Base-by-base conservation (phyloP, 2,329 filamentous ascomycete genomes). In the Talaromyces sp. region DNA sequence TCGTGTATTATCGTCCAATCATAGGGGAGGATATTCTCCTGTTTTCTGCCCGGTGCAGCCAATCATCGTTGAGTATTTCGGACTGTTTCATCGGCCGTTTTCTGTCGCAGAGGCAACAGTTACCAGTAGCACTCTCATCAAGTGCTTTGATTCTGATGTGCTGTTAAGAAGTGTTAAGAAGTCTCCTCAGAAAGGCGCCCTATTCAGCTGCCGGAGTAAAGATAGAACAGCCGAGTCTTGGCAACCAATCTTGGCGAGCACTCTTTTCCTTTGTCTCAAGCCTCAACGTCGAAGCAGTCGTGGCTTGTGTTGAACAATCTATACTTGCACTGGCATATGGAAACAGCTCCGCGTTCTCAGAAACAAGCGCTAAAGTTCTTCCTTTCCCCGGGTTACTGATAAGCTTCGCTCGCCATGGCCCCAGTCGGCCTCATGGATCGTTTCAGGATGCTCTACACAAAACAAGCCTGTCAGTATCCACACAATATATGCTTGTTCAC, bases 361-460 rank as follows among this genome's bases (percentile, higher is more conserved):
- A 17, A 31, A 7, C 7, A 33, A 33, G 45, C 28, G 17, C 45
- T 13, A 8, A 48, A 48, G 25, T 28, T 10, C 28, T 33, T 46
- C 28, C 28, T n/a, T 48, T 33, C 17, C 28, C 43, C 25, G 31
- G 43, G 45, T 46, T 17, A 41, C 40, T 43, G 40, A 19, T 21
- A 35, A 33, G 28, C 45, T 48, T 48, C 45, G 33, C n/a, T 48
- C 28, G 58, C 39, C 56, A 74, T 74, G 71, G 70, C 72, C 21
- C 72, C 72, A 11, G 63, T 70, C 40, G 60, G 62, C 40, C 54
- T 75, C 25, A 55, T 73, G 61, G 63, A 66, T 59, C 69, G 66
- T 53, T 61, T 75, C 28, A 70, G 63, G 59, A 68, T 62, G 56
- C 58, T 74, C 8, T 73, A 73, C 57, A 59, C 65, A 8, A 71